phyloP scores from a whole-genome alignment of 139 green algal species.

The Gonium pectorale region DNA sequence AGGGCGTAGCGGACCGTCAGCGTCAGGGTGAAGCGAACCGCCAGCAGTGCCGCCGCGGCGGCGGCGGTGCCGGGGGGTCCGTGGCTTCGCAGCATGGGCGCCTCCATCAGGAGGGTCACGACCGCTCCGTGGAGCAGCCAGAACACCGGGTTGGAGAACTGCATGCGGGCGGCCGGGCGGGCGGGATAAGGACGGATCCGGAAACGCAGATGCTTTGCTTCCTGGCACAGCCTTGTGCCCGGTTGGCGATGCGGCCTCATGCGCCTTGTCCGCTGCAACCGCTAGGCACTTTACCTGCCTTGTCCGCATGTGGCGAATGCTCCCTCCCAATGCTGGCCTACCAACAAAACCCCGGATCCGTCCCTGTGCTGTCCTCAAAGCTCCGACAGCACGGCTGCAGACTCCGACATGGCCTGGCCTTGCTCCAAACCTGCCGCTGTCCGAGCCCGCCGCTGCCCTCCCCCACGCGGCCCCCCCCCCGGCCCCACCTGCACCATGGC shows the following conservation, averaged over 20 bases:
- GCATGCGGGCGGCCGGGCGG: no score
- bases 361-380: no score
- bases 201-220: neutral
- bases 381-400: no score
- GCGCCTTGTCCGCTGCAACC: no score
- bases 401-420: neutral
- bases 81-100: neutral
- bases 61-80: neutral
- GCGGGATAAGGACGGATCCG: neutral
- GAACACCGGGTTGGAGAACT: no score
- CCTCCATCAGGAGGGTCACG: neutral
- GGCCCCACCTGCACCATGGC: conserved; percentile 26
- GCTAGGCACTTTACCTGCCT: neutral
- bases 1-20: conserved; percentile 1
- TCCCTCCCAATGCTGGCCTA: neutral
- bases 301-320: neutral
- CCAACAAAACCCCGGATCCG: neutral
- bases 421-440: no score
- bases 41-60: neutral
- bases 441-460: no score
- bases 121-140: neutral
- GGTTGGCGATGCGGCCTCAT: no score
- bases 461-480: neutral
- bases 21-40: neutral
- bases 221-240: neutral